Evolutionary conservation across 495 filamentous ascomycete species (phyloP), one percentile per base, ranked within the genome.

Genomic region (Glonium stellatum): DNA sequence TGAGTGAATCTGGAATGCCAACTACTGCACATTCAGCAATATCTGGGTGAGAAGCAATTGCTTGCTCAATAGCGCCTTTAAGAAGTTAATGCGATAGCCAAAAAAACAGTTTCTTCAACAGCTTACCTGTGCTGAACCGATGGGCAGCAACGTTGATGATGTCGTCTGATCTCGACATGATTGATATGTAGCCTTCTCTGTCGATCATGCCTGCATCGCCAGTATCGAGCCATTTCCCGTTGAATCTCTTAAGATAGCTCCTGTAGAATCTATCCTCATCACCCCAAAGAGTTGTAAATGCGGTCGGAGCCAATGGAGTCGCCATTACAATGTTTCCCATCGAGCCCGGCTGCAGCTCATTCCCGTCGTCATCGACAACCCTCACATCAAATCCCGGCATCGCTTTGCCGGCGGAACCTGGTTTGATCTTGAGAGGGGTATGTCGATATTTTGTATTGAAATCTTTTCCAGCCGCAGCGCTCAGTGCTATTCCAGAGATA

Each of bases 141-240:
- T 97, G 92, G 1, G 92, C 92, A 27, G 92, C 91, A 1, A 96
- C 92, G 67, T 97, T 97, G 70, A 97, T 95, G 59, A 97, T 86
- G 71, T 97, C 92, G 77, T 97, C 92, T 4, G 84, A 82, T 56
- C 90, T 79, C 1, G 86, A 82, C 88, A 96, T 91, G 67, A 96
- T 82, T 68, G 89, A 86, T 50, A 96, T 80, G 69, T 95, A 95
- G 1, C 87, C 88, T 12, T 91, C 84, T 12, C 79, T 67, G 71
- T 96, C 92, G 57, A 96, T 80, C 72, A 90, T 82, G 0, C 92
- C 92, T 1, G 89, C 88, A 70, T 97, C 92, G 0, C 92, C 92
- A 0, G 92, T 96, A 66, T 96, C 92, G 41, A 96, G 73, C 87
- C 88, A 93, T 54, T 81, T 77, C 0, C 90, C 89, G 5, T 79